Evolutionary conservation across 257 asterid genomes (phyloP), one percentile per base, ranked within the genome.

Genomic region (Coffea canephora): DNA sequence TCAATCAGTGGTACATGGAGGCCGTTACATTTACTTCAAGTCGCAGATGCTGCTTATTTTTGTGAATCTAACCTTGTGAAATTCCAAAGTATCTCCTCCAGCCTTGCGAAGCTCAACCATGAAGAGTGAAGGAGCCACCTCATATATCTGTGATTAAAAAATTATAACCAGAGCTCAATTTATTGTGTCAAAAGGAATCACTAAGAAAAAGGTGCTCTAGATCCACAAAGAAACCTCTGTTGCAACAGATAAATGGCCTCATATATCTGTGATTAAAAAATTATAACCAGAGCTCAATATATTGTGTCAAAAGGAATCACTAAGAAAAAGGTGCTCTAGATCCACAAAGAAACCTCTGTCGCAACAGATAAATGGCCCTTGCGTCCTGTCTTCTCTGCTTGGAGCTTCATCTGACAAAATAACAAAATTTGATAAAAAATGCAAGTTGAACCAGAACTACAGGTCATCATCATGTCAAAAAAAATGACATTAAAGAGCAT

Each of bases 101-200:
- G 97, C 89, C 86, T 94, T 94, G 74, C 97, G 96, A 85, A 94
- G 89, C 90, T 94, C 97, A 65, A 94, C 97, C 92, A 94, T 90
- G 88, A 88, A 89, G 57, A 94, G 88, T 0, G 97, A 93, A 67
- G 98, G 98, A 71, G 98, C 96, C 80, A 94, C 97, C 88, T 94
- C 98, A 81, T 88, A 91, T 25, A 94, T 80, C 98, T 94, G 89
- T 82, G 82, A 64, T 9, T 65, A 74, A 76, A 76, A 71, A 39
- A 50, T 5, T 6, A 59, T 48, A 68, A 7, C 54, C 49, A 39
- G 6, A 36, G 25, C 31, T 43, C 5, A 77, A 54, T 19, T 25
- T 31, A 52, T 65, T 1, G 8, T 16, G 18, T n/a, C 0, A 10
- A 10, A 27, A 49, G 19, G n/a, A 8, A 57, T 18, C 68, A 1